Conservation (phyloP, 495 filamentous ascomycete species). For the Articulospora tetracladia region DNA sequence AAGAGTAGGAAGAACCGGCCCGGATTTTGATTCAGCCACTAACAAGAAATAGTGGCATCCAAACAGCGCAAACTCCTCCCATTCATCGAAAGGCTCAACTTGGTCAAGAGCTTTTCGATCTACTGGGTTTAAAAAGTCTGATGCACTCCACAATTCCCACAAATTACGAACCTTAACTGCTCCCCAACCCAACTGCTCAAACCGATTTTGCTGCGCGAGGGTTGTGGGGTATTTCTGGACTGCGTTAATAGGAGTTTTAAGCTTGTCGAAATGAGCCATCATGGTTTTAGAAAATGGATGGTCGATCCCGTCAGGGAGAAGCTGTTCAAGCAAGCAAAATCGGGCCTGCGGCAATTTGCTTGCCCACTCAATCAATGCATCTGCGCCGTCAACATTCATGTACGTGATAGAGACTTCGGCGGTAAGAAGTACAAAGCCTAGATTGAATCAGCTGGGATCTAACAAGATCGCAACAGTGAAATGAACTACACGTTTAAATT, state of each 20-base stretch:
- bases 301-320: constrained; percentile 67
- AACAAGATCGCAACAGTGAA: too few species aligned
- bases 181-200: constrained; percentile 61
- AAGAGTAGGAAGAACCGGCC: too few species aligned
- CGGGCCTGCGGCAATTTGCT: constrained; percentile 49
- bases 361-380: constrained; percentile 70
- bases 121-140: constrained; percentile 51
- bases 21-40: constrained; percentile 42
- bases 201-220: constrained; percentile 60
- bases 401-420: constrained; percentile 91
- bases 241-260: constrained; percentile 70
- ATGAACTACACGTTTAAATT: too few species aligned
- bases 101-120: constrained; percentile 56
- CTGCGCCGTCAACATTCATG: constrained; percentile 74
- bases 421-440: constrained; percentile 60
- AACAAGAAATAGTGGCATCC: constrained; percentile 83
- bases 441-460: background rate
- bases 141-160: constrained; percentile 75
- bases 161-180: constrained; percentile 57
- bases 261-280: constrained; percentile 78
- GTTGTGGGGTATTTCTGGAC: constrained; percentile 67
- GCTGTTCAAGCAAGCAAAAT: constrained; percentile 90
- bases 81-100: constrained; percentile 88
- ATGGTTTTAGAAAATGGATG: constrained; percentile 89
- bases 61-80: constrained; percentile 92